Percentiles rank a stretch among this genome's conserved stretches.
These are phyloP conservation scores for Actinidia chinensis DNA, from an alignment of 179 eudicot genomes.

Conservation along the genomic window DNA sequence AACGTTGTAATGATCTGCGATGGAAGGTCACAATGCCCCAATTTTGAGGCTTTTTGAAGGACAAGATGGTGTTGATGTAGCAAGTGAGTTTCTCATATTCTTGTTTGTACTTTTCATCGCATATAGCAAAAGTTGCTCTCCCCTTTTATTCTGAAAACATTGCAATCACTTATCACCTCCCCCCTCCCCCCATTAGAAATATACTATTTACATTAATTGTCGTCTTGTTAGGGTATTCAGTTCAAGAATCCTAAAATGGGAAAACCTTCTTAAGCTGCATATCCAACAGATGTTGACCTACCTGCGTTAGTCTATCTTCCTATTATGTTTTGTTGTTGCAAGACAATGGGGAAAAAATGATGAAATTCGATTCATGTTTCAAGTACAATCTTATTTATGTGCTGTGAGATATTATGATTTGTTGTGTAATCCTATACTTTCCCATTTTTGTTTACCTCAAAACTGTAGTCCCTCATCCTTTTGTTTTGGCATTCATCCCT, in stretches of 20 bases:
- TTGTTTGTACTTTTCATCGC: neutral
- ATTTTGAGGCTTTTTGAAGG: conserved; percentile 91
- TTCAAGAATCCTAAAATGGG: conserved; percentile 88
- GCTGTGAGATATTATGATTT: too few relatives aligned
- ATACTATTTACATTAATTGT: neutral
- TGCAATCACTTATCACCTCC: neutral
- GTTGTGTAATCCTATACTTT: too few relatives aligned
- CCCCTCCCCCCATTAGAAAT: neutral
- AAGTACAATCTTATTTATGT: too few relatives aligned
- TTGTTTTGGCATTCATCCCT: too few relatives aligned
- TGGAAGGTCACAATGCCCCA: conserved; percentile 94
- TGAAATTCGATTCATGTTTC: too few relatives aligned
- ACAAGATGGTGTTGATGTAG: conserved; percentile 94
- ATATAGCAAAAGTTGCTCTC: neutral
- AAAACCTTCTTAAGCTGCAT: conserved; percentile 90
- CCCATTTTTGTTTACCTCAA: too few relatives aligned
- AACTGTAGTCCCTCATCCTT: too few relatives aligned
- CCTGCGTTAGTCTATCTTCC: conserved; percentile 61
- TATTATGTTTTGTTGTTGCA: too few relatives aligned
- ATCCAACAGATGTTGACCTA: conserved; percentile 92
- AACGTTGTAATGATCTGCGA: conserved; percentile 87
- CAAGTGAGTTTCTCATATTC: conserved; percentile 45
- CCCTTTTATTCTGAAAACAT: neutral
- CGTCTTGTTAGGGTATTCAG: conserved; percentile 81
- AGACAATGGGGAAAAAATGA: too few relatives aligned